Evolutionary conservation across 805 yeast species (phyloP).

Genomic region (Suhomyces prunicola): DNA sequence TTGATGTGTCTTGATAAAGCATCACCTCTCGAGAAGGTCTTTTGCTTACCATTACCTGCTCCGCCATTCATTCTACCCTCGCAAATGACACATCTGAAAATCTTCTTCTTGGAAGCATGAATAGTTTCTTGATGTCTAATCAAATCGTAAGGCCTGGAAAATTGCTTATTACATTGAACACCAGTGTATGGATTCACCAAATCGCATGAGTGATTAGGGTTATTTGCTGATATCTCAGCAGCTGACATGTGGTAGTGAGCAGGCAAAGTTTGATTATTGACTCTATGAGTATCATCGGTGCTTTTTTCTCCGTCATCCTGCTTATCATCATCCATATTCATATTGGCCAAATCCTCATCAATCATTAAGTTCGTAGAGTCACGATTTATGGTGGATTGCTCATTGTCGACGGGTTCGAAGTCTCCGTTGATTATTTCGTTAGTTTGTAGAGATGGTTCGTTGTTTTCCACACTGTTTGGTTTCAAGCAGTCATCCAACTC

Average conservation of each 20-base stretch:
- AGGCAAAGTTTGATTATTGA: background rate
- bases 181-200: conserved; percentile 61
- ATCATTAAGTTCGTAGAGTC: background rate
- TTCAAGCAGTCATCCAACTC: conserved; percentile 10
- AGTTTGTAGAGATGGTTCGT: conserved; percentile 5
- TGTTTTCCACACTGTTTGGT: background rate
- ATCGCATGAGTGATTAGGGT: conserved; percentile 53
- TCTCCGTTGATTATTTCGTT: conserved; percentile 13
- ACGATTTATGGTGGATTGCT: background rate
- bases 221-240: conserved; percentile 31
- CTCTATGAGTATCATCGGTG: conserved; percentile 2
- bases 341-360: conserved; percentile 1
- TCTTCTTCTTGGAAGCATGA: conserved; percentile 45
- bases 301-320: conserved; percentile 6
- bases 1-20: conserved; percentile 52
- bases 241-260: conserved; percentile 19
- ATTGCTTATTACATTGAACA: conserved; percentile 66
- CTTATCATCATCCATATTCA: conserved; percentile 5
- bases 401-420: conserved; percentile 6
- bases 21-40: conserved; percentile 47
- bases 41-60: conserved; percentile 47
- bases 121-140: conserved; percentile 48
- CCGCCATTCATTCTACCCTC: conserved; percentile 47
- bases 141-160: conserved; percentile 64
- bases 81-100: conserved; percentile 44